A percentile compares a stretch with the other conserved stretches of the same genome.
Conservation (phyloP, 2,329 filamentous ascomycete species). For the Phyllosticta citriasiana region DNA sequence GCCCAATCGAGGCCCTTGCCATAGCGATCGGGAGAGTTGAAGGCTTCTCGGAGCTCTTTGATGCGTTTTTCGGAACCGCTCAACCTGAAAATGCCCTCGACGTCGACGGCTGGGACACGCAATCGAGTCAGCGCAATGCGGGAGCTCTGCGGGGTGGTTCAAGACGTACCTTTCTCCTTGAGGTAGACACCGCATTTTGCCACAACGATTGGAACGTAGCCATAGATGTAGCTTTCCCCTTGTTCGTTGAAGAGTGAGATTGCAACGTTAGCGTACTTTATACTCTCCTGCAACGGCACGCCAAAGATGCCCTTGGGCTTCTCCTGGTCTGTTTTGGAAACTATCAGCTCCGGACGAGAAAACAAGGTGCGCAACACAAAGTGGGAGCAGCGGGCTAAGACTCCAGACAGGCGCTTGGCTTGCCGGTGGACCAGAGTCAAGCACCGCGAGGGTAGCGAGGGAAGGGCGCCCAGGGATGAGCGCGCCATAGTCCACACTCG, state of each 20-base stretch:
- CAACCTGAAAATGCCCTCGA: conserved; percentile 93
- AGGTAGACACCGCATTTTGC: conserved; percentile 96
- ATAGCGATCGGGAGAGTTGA: conserved; percentile 90
- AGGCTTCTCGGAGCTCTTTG: conserved; percentile 85
- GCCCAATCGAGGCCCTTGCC: conserved; percentile 96
- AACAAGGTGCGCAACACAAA: conserved; percentile 1
- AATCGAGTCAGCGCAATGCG: conserved; percentile 18
- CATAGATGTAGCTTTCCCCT: conserved; percentile 93
- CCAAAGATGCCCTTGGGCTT: conserved; percentile 75
- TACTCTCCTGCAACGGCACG: conserved; percentile 84
- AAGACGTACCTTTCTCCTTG: conserved; percentile 81
- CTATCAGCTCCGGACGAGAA: conserved; percentile 7
- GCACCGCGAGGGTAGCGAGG: background rate
- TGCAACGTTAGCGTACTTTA: conserved; percentile 94
- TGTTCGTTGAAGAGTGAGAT: conserved; percentile 91
- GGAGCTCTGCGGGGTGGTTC: background rate
- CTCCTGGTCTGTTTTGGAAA: conserved; percentile 20
- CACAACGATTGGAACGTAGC: conserved; percentile 95
- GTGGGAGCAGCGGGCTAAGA: background rate
- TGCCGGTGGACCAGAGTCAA: background rate
- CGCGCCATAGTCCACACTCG: conserved; percentile 6
- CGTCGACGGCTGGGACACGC: conserved; percentile 60
- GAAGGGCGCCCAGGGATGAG: background rate
- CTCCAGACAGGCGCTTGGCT: conserved; percentile 3
- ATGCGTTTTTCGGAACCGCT: conserved; percentile 96